phyloP scores from a whole-genome alignment of 1,139 yeast species.

The Diutina neorugosa region DNA sequence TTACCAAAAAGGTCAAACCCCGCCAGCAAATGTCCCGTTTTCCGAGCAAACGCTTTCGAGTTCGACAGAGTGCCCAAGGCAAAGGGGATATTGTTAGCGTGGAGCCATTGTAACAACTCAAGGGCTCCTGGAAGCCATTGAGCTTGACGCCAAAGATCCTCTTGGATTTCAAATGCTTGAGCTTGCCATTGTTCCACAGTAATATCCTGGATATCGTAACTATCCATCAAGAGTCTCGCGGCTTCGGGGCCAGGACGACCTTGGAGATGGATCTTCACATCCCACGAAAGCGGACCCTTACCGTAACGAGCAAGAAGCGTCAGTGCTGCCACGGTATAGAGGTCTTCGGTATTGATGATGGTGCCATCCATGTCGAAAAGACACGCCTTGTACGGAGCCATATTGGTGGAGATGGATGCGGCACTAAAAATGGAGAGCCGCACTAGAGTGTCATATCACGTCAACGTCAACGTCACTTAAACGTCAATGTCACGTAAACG shows the following conservation, averaged over 20 bases:
- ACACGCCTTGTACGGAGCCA: slow-evolving; percentile 50
- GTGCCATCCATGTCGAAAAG: slow-evolving; percentile 96
- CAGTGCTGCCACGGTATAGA: slow-evolving; percentile 69
- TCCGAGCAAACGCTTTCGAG: slow-evolving; percentile 42
- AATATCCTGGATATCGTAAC: slow-evolving; percentile 50
- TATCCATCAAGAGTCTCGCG: slow-evolving; percentile 50
- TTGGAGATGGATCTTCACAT: slow-evolving; percentile 71
- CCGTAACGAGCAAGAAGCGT: slow-evolving; percentile 54
- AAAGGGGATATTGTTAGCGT: slow-evolving; percentile 46
- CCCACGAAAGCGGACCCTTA: slow-evolving; percentile 81
- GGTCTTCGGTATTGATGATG: slow-evolving; percentile 78
- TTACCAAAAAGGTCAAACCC: slow-evolving; percentile 53
- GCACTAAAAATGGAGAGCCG: no score
- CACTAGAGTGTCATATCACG: no score
- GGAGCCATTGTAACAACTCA: slow-evolving; percentile 47
- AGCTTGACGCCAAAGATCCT: slow-evolving; percentile 47
- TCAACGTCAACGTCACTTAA: no score
- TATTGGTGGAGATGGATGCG: not conserved
- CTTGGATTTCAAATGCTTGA: slow-evolving; percentile 43
- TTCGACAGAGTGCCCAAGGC: slow-evolving; percentile 91
- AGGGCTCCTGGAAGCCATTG: slow-evolving; percentile 75
- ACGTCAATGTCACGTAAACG: no score
- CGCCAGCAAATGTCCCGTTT: slow-evolving; percentile 55
- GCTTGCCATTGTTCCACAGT: slow-evolving; percentile 50
- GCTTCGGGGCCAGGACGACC: slow-evolving; percentile 77